Conservation (phyloP, 2,329 filamentous ascomycete species). For the Cadophora luteo-olivacea region DNA sequence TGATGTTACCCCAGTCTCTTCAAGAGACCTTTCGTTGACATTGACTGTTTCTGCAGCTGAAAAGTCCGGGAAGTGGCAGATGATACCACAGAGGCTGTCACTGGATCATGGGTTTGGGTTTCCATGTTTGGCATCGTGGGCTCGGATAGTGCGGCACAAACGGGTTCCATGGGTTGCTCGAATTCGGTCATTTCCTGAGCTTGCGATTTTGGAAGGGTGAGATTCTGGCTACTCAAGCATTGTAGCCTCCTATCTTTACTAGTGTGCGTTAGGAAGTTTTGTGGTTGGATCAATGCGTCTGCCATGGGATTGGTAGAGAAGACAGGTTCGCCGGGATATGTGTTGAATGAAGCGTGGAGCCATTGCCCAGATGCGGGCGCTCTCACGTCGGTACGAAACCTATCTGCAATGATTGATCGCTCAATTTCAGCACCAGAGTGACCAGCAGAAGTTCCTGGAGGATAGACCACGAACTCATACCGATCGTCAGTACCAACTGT, state of each 20-base stretch:
- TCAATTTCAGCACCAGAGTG: no score
- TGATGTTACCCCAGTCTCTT: no score
- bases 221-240: neutral
- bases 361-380: neutral
- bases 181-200: neutral
- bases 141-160: neutral
- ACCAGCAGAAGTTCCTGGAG: neutral
- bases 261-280: neutral
- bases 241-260: neutral
- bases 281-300: neutral
- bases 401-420: neutral
- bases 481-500: constrained; percentile 22
- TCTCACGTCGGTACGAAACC: neutral
- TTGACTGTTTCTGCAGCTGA: neutral
- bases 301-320: neutral
- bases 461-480: constrained; percentile 30
- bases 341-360: neutral
- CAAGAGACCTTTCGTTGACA: neutral
- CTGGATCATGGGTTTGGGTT: neutral
- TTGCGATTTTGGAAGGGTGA: neutral
- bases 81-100: neutral
- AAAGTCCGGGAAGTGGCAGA: neutral
- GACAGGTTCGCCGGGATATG: neutral
- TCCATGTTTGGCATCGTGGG: neutral
- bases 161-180: neutral